Evolutionary conservation across 352 stramenopile genomes (phyloP).

Genomic region (Globisporangium parvum): DNA sequence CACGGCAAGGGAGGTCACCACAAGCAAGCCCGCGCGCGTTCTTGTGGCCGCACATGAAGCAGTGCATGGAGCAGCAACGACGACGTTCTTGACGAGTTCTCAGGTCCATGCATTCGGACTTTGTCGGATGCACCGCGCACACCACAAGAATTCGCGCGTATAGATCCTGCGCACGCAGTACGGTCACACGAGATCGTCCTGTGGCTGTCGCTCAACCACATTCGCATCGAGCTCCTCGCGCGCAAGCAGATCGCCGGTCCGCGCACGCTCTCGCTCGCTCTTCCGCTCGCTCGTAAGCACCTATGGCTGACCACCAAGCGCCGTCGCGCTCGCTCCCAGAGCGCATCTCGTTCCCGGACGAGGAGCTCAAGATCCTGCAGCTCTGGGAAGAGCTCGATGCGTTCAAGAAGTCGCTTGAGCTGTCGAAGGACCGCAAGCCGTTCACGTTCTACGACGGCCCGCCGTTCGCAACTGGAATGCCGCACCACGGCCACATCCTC

Average conservation of each 20-base stretch:
- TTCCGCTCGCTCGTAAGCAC: not conserved
- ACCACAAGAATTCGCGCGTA: constrained; percentile 8
- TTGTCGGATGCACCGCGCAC: not conserved
- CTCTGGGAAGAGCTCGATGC: constrained; percentile 86
- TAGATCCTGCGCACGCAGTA: not conserved
- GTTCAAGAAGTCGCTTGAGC: constrained; percentile 88
- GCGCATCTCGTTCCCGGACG: constrained; percentile 82
- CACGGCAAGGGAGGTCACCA: too few species aligned
- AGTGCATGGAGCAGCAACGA: not conserved
- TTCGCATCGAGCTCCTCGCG: constrained; percentile 12
- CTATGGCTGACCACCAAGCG: constrained; percentile 18
- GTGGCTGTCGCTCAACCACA: constrained; percentile 11
- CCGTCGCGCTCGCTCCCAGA: constrained; percentile 67
- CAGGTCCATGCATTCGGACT: constrained; percentile 10
- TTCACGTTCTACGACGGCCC: constrained; percentile 99
- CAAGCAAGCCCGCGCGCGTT: not conserved
- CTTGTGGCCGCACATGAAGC: not conserved
- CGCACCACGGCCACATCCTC: constrained; percentile 98
- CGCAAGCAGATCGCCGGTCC: not conserved
- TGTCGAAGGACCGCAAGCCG: constrained; percentile 90
- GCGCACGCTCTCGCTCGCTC: not conserved
- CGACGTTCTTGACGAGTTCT: too few species aligned
- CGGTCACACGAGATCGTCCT: constrained; percentile 3
- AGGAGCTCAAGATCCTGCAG: constrained; percentile 70
- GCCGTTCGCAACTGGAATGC: constrained; percentile 97